Percentiles rank a stretch among this genome's conserved stretches.
phyloP scores from a whole-genome alignment of 139 green algal genomes.

The Tetraselmis chui region DNA sequence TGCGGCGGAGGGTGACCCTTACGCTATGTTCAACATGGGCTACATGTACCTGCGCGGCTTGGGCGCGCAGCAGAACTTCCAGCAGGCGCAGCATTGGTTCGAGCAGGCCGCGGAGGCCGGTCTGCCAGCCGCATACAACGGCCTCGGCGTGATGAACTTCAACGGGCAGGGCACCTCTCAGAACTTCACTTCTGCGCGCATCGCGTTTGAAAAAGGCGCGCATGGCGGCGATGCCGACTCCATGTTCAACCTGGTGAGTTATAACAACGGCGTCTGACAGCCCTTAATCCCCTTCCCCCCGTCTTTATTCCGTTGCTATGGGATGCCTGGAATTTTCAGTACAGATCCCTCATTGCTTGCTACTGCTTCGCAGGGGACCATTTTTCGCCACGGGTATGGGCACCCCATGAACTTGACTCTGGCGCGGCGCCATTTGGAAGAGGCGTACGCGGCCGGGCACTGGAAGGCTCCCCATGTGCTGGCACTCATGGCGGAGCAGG shows the following conservation, averaged over 20 bases:
- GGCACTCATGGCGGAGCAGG: neutral
- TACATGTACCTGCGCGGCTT: conserved; percentile 59
- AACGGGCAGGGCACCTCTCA: conserved; percentile 34
- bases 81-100: conserved; percentile 30
- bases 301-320: too few relatives aligned
- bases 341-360: too few relatives aligned
- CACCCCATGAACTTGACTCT: neutral
- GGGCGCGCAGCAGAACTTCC: conserved; percentile 30
- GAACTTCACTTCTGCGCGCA: conserved; percentile 34
- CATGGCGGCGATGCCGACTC: neutral
- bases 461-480: neutral
- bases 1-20: conserved; percentile 40
- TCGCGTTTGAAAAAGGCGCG: conserved; percentile 27
- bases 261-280: too few relatives aligned
- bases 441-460: neutral
- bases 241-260: neutral
- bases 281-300: too few relatives aligned
- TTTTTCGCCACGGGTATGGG: neutral
- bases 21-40: conserved; percentile 56
- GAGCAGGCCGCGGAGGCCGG: conserved; percentile 26
- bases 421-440: neutral
- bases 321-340: too few relatives aligned
- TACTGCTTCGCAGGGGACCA: neutral
- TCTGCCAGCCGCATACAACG: conserved; percentile 38
- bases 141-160: conserved; percentile 47